phyloP scores from a whole-genome alignment of 202 grass and related monocot genomes.

The Tripidium arundinaceum region DNA sequence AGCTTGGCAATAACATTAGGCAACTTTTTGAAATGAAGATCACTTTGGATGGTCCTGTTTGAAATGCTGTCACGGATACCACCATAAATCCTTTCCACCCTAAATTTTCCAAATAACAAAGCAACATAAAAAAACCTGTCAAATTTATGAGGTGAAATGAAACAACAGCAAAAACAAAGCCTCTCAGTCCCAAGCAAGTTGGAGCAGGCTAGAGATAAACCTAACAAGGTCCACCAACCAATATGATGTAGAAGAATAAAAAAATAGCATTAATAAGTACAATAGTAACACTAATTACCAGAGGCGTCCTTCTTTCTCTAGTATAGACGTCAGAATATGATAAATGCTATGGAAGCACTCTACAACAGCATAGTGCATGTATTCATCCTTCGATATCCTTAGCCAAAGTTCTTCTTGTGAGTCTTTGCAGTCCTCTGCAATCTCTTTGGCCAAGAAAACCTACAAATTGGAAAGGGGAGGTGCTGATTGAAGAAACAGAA shows the following conservation, averaged over 20 bases:
- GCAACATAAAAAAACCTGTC: slow-evolving; percentile 11
- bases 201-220: not conserved
- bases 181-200: not conserved
- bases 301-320: slow-evolving; percentile 62
- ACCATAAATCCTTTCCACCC: slow-evolving; percentile 71
- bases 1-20: slow-evolving; percentile 47
- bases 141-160: slow-evolving; percentile 14
- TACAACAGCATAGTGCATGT: slow-evolving; percentile 84
- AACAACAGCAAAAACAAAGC: not conserved
- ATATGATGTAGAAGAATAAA: not conserved
- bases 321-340: slow-evolving; percentile 65
- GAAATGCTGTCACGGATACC: slow-evolving; percentile 54
- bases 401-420: slow-evolving; percentile 82
- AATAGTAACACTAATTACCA: slow-evolving; percentile 43
- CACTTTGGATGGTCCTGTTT: slow-evolving; percentile 35
- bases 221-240: not conserved
- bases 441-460: slow-evolving; percentile 96
- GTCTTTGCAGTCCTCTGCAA: slow-evolving; percentile 61
- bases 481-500: not conserved
- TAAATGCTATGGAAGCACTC: slow-evolving; percentile 64
- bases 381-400: slow-evolving; percentile 82
- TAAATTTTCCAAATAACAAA: slow-evolving; percentile 27
- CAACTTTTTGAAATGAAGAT: slow-evolving; percentile 52
- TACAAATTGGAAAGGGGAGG: slow-evolving; percentile 24
- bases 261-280: not conserved